phyloP scores from a whole-genome alignment of 352 stramenopile species.

The Salisapilia sapeloensis region DNA sequence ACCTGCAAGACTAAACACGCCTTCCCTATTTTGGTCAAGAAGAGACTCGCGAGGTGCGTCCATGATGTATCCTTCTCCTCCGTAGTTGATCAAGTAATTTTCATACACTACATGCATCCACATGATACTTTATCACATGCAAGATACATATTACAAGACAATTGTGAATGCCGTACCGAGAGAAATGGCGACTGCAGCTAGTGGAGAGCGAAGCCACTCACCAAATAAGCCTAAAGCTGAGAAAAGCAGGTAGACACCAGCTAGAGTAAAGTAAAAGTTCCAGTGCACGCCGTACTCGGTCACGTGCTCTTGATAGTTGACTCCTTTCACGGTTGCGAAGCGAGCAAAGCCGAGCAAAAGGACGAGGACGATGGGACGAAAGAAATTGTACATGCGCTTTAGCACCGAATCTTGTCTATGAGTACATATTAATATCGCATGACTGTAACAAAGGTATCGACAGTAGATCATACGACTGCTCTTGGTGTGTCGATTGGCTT shows the following conservation, averaged over 20 bases:
- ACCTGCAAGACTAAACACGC: constrained; percentile 83
- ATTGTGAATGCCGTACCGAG: constrained; percentile 10
- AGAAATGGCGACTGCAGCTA: constrained; percentile 18
- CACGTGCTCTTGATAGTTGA: constrained; percentile 90
- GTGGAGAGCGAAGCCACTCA: constrained; percentile 18
- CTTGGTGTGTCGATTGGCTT: too few relatives aligned
- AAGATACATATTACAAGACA: not conserved
- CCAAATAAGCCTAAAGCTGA: constrained; percentile 33
- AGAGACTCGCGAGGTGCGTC: constrained; percentile 50
- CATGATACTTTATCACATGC: not conserved
- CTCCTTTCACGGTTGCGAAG: constrained; percentile 66
- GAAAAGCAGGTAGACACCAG: constrained; percentile 58
- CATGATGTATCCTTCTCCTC: constrained; percentile 63
- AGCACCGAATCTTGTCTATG: too few relatives aligned
- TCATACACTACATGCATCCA: constrained; percentile 45
- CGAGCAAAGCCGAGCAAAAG: constrained; percentile 45
- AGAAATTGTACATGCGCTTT: constrained; percentile 23
- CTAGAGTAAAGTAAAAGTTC: constrained; percentile 99
- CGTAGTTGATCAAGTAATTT: constrained; percentile 56
- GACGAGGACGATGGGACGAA: constrained; percentile 52
- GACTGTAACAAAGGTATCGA: too few relatives aligned
- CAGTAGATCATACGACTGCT: too few relatives aligned
- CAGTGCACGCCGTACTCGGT: constrained; percentile 98
- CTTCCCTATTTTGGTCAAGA: constrained; percentile 90
- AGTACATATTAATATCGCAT: too few relatives aligned